Percentiles rank a stretch among this genome's conserved stretches.
phyloP scores from a whole-genome alignment of 176 grass and related monocot genomes.

The Otatea glauca region DNA sequence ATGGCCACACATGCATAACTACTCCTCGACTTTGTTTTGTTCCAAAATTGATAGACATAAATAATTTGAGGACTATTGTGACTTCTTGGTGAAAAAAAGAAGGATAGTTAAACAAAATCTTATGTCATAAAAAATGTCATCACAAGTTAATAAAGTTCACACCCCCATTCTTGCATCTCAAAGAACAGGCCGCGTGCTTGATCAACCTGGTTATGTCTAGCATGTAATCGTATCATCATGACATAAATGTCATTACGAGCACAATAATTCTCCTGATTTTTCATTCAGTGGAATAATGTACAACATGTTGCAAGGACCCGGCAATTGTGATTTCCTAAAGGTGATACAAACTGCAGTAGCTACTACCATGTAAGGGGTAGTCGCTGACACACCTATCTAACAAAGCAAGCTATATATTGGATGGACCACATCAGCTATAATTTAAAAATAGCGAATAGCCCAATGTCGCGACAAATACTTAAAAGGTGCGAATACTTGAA shows the following conservation, averaged over 20 bases:
- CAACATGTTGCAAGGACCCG: constrained; percentile 71
- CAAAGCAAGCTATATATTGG: not conserved
- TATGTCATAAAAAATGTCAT: too few species aligned
- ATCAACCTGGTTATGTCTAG: constrained; percentile 81
- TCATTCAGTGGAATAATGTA: constrained; percentile 89
- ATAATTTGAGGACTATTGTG: too few species aligned
- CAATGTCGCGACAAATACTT: too few species aligned
- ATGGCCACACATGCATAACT: too few species aligned
- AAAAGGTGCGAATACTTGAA: too few species aligned
- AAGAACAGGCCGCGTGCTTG: constrained; percentile 92
- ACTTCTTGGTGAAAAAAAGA: too few species aligned
- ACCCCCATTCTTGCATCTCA: constrained; percentile 97
- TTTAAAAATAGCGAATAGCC: too few species aligned
- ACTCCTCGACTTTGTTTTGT: too few species aligned
- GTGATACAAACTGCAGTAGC: constrained; percentile 3
- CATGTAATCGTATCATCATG: constrained; percentile 85
- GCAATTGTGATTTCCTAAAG: constrained; percentile 72
- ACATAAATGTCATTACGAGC: constrained; percentile 77
- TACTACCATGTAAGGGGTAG: not conserved
- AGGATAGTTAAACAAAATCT: too few species aligned
- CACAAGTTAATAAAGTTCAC: constrained; percentile 17
- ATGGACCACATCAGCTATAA: too few species aligned
- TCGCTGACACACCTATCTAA: not conserved
- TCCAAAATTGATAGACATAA: too few species aligned
- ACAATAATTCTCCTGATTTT: constrained; percentile 86